Conservation (phyloP, 345 rosid species). For the Dipteronia sinensis region DNA sequence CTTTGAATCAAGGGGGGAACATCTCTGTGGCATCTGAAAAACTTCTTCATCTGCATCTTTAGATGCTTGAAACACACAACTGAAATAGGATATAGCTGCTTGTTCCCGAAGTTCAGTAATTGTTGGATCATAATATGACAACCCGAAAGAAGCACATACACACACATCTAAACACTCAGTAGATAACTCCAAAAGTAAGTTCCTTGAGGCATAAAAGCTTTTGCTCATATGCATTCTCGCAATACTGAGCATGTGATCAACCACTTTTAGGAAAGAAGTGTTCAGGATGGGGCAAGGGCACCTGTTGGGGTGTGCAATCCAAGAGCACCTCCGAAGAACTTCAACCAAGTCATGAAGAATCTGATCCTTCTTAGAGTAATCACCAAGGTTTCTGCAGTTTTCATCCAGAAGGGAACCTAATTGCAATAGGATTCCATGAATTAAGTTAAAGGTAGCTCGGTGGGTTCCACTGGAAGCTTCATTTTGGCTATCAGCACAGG, state of each 20-base stretch:
- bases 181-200: conserved; percentile 67
- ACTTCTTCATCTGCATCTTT: conserved; percentile 46
- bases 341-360: conserved; percentile 62
- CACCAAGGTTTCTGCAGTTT: conserved; percentile 81
- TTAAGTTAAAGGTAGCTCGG: conserved; percentile 55
- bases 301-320: conserved; percentile 75
- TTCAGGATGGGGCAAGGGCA: conserved; percentile 86
- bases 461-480: conserved; percentile 28
- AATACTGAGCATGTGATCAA: conserved; percentile 80
- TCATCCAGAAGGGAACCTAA: conserved; percentile 72
- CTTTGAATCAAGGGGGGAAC: conserved; percentile 25
- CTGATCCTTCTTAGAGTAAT: conserved; percentile 73
- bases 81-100: conserved; percentile 76
- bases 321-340: conserved; percentile 54
- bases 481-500: conserved; percentile 26
- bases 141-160: conserved; percentile 51
- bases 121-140: conserved; percentile 78
- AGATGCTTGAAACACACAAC: conserved; percentile 68
- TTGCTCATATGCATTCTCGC: conserved; percentile 44
- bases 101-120: conserved; percentile 79
- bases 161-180: conserved; percentile 64
- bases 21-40: conserved; percentile 39
- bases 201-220: conserved; percentile 41
- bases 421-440: conserved; percentile 88
- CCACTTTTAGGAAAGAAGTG: conserved; percentile 68